Conservation (phyloP, 352 stramenopile species). For the Globisporangium barbulae region DNA sequence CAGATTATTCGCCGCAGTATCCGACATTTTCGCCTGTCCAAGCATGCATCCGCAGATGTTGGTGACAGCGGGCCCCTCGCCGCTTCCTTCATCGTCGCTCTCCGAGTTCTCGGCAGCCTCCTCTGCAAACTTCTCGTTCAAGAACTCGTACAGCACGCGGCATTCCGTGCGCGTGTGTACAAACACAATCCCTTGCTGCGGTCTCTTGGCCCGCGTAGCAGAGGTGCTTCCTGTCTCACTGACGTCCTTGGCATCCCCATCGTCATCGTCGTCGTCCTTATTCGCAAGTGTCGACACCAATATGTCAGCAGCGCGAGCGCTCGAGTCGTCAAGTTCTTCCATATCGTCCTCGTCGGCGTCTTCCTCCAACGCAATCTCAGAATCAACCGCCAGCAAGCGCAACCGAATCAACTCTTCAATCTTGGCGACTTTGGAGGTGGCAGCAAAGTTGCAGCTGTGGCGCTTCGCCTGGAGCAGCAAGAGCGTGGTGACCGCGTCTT, state of each 20-base stretch:
- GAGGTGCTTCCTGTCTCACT: background rate
- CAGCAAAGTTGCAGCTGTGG: constrained; percentile 39
- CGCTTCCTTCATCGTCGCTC: constrained; percentile 11
- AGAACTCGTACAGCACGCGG: constrained; percentile 70
- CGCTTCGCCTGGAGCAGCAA: constrained; percentile 41
- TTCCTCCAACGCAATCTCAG: constrained; percentile 20
- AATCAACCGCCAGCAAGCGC: constrained; percentile 28
- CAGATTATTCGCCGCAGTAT: constrained; percentile 57
- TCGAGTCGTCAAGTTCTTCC: background rate
- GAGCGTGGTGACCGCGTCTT: constrained; percentile 51
- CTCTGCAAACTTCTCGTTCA: constrained; percentile 60
- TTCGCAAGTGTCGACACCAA: constrained; percentile 3
- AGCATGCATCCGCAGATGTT: constrained; percentile 62
- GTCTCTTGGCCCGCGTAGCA: background rate
- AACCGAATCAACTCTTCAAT: constrained; percentile 46
- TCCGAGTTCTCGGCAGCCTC: constrained; percentile 18
- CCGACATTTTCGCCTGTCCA: constrained; percentile 41
- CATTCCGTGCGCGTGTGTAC: constrained; percentile 80
- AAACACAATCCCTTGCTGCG: constrained; percentile 80
- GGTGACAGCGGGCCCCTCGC: background rate
- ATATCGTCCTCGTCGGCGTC: constrained; percentile 26
- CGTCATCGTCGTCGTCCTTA: background rate
- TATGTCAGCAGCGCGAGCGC: background rate
- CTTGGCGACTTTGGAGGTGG: constrained; percentile 52
- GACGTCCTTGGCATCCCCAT: background rate